Evolutionary conservation across 371 early-diverging fungal species (phyloP).

Genomic region (Mortierella sp.): DNA sequence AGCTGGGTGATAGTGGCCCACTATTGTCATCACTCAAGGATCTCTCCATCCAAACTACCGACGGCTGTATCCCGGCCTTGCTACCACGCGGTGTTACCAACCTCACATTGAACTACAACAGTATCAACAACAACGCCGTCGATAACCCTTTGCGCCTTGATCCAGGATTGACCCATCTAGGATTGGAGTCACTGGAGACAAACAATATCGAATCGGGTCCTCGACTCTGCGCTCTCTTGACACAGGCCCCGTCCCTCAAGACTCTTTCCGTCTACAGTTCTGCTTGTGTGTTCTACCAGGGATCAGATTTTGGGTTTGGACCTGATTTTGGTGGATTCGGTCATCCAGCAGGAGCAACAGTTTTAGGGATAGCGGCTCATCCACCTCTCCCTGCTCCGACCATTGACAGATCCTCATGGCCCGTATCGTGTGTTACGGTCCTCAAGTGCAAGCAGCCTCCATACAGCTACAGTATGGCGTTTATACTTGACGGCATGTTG

Average conservation of each 20-base stretch:
- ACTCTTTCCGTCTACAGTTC: not conserved
- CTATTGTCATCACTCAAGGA: not conserved
- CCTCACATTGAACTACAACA: not conserved
- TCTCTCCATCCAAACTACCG: not conserved
- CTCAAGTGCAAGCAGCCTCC: too few species aligned
- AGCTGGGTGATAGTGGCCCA: too few species aligned
- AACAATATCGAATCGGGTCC: not conserved
- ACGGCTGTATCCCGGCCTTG: not conserved
- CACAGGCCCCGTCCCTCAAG: not conserved
- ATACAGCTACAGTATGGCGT: too few species aligned
- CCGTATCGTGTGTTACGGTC: not conserved
- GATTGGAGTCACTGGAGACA: not conserved
- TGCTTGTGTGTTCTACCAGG: too few species aligned
- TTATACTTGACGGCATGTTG: too few species aligned
- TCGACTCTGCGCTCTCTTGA: not conserved
- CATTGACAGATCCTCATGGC: not conserved
- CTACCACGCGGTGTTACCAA: not conserved
- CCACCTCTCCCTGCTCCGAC: not conserved
- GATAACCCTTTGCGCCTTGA: not conserved
- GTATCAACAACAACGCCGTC: not conserved
- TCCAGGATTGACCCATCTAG: not conserved
- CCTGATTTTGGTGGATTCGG: too few species aligned
- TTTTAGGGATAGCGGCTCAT: not conserved
- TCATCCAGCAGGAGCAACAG: not conserved
- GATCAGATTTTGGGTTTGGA: too few species aligned